Conservation (phyloP, 371 early-diverging fungal genomes). For the Nematocida sp. region DNA sequence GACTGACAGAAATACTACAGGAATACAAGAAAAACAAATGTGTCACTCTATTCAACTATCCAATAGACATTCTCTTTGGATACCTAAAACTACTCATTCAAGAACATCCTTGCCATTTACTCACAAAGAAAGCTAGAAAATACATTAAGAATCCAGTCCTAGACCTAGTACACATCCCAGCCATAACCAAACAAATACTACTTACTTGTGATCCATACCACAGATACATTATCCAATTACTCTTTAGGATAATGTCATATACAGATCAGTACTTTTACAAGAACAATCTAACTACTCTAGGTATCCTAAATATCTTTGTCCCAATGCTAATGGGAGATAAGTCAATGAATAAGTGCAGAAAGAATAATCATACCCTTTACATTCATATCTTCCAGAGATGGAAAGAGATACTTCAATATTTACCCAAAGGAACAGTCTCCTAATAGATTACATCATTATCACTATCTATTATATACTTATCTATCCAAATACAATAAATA, state of each 20-base stretch:
- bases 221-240: not conserved
- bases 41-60: not conserved
- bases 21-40: not conserved
- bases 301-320: not conserved
- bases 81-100: not conserved
- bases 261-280: not conserved
- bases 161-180: not conserved
- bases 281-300: not conserved
- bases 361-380: not conserved
- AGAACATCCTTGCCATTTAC: not conserved
- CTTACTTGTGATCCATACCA: not conserved
- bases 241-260: slow-evolving; percentile 6
- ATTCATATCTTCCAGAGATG: not conserved
- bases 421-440: slow-evolving; percentile 27
- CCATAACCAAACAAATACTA: not conserved
- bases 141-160: not conserved
- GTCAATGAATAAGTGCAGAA: not conserved
- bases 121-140: not conserved
- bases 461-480: not conserved
- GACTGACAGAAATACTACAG: not conserved
- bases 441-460: not conserved
- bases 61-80: not conserved
- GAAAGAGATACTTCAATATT: slow-evolving; percentile 16
- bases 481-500: not conserved
- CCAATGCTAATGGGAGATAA: slow-evolving; percentile 20